Evolutionary conservation across 805 yeast genomes (phyloP).

Genomic region (Clavispora fructus): DNA sequence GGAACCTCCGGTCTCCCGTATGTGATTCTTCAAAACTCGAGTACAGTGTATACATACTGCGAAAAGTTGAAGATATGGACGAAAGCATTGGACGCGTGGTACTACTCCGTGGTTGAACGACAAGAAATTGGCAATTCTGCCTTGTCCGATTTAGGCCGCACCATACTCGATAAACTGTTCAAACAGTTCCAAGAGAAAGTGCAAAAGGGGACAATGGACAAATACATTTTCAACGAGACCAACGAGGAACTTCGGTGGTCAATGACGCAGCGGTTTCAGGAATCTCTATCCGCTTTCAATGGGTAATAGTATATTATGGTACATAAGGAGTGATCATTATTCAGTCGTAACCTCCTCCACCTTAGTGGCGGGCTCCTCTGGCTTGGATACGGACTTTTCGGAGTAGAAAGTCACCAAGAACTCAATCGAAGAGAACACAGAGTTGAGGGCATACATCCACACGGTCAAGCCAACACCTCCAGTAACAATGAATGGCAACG

Average conservation of each 20-base stretch:
- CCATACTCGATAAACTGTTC: slow-evolving; percentile 1
- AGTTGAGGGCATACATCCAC: slow-evolving; percentile 46
- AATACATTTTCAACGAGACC: slow-evolving; percentile 7
- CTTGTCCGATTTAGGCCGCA: neutral
- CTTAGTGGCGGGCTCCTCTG: slow-evolving; percentile 5
- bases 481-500: slow-evolving; percentile 58
- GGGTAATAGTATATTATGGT: neutral
- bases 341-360: neutral
- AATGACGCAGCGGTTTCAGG: slow-evolving; percentile 12
- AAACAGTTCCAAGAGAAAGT: slow-evolving; percentile 4
- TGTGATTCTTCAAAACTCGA: slow-evolving; percentile 29
- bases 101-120: slow-evolving; percentile 13
- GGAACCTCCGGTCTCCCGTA: slow-evolving; percentile 37
- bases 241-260: slow-evolving; percentile 6
- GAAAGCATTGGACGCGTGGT: slow-evolving; percentile 43
- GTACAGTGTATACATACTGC: slow-evolving; percentile 40
- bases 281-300: slow-evolving; percentile 1
- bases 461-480: slow-evolving; percentile 59
- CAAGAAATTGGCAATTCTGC: neutral
- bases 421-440: slow-evolving; percentile 18
- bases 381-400: slow-evolving; percentile 14
- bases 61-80: slow-evolving; percentile 43
- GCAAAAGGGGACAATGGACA: slow-evolving; percentile 5
- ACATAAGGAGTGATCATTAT: neutral
- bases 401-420: slow-evolving; percentile 14